phyloP scores from a whole-genome alignment of 306 rosid species.

The Cucurbita pepo region DNA sequence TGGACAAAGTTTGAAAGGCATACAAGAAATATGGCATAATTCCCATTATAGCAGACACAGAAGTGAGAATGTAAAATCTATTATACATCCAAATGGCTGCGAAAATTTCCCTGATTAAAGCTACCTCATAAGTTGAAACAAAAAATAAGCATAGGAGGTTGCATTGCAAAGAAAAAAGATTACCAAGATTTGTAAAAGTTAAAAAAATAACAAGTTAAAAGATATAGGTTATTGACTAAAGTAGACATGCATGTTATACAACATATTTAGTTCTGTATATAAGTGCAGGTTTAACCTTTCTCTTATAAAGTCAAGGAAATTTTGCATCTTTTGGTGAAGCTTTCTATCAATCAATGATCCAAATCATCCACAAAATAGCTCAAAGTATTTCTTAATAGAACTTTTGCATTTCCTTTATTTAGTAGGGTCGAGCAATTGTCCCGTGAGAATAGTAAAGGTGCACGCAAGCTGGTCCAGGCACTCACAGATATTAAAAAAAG shows the following conservation, averaged over 20 bases:
- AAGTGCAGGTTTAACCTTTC: no score
- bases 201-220: neutral
- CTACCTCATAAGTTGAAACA: neutral
- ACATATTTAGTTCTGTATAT: no score
- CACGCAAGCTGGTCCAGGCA: no score
- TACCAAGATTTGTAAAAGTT: neutral
- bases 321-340: neutral
- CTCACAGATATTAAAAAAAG: no score
- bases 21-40: constrained; percentile 9
- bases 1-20: constrained; percentile 12
- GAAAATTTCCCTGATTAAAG: neutral
- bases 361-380: neutral
- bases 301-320: neutral
- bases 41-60: neutral
- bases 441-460: no score
- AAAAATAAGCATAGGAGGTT: neutral
- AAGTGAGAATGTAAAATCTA: neutral
- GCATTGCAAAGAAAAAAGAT: neutral
- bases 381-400: neutral
- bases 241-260: neutral
- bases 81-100: neutral
- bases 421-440: no score
- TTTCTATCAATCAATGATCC: neutral
- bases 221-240: neutral
- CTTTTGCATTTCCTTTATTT: neutral